phyloP scores from a whole-genome alignment of 2,329 filamentous ascomycete species.

The Diaporthe sp. region DNA sequence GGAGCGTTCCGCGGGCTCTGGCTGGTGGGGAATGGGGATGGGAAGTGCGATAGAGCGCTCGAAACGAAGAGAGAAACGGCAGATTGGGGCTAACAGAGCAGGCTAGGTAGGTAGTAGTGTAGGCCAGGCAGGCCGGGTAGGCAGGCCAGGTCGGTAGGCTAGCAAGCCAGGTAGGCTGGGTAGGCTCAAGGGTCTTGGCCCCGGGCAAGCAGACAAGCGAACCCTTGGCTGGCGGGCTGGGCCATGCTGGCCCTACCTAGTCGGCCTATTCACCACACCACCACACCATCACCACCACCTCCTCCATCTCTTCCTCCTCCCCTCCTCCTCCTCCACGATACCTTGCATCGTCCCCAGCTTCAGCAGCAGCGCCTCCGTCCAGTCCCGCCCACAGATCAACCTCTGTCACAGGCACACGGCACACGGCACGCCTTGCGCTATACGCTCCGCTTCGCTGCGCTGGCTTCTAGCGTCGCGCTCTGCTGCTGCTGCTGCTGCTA shows the following conservation, averaged over 20 bases:
- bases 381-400: not conserved
- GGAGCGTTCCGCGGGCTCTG: conserved; percentile 27
- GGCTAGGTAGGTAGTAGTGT: not conserved
- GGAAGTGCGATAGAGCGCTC: not conserved
- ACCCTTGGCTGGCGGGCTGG: conserved; percentile 28
- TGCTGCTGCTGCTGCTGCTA: not conserved
- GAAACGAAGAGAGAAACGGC: conserved; percentile 21
- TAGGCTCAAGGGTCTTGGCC: conserved; percentile 23
- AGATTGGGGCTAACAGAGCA: conserved; percentile 4
- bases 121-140: not conserved
- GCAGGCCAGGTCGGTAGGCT: not conserved
- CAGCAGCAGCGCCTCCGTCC: not conserved
- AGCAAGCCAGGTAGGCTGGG: not conserved
- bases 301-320: not conserved
- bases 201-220: conserved; percentile 7
- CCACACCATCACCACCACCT: not conserved
- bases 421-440: not conserved
- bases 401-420: conserved; percentile 7
- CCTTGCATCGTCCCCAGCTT: conserved; percentile 16
- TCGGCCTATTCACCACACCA: conserved; percentile 13
- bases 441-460: not conserved
- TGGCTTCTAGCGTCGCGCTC: conserved; percentile 6
- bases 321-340: not conserved
- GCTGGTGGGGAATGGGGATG: conserved; percentile 13
- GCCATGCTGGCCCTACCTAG: conserved; percentile 6